These are phyloP conservation scores for Ophiocordyceps unilateralis DNA, from an alignment of 2,329 filamentous ascomycete species.

Conservation along the genomic window DNA sequence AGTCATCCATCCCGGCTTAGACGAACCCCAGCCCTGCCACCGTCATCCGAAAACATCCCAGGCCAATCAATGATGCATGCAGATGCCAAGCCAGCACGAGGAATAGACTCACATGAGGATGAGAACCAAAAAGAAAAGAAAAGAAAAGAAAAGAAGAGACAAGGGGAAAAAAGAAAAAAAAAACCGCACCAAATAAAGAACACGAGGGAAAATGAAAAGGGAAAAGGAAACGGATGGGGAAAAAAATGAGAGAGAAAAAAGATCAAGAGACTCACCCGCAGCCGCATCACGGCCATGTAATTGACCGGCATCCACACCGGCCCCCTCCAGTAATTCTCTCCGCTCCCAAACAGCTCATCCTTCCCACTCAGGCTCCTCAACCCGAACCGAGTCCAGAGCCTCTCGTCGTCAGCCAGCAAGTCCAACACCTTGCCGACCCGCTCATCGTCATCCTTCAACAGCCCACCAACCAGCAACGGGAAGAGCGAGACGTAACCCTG, in stretches of 20 bases:
- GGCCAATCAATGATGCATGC: too few species aligned
- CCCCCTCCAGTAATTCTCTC: conserved; percentile 93
- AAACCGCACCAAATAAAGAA: background rate
- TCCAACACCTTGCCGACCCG: conserved; percentile 61
- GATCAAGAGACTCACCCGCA: conserved; percentile 45
- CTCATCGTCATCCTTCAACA: conserved; percentile 56
- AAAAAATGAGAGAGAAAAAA: background rate
- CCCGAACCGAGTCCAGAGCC: conserved; percentile 84
- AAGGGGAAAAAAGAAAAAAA: too few species aligned
- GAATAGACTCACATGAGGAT: too few species aligned
- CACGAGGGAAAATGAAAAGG: background rate
- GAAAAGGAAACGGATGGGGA: background rate
- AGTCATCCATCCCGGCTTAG: too few species aligned
- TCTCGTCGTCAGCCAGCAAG: conserved; percentile 60
- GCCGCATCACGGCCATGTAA: conserved; percentile 65
- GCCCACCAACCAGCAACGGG: conserved; percentile 74
- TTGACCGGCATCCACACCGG: conserved; percentile 96
- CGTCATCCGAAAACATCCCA: too few species aligned
- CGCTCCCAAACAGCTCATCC: conserved; percentile 71
- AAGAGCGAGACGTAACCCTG: conserved; percentile 92
- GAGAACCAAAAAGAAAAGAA: background rate
- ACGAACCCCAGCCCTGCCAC: too few species aligned
- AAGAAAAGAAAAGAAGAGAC: background rate
- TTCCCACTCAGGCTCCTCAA: conserved; percentile 75
- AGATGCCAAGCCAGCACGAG: too few species aligned